Base-by-base conservation (phyloP, 441 rosid species). In the Daphne laureola region DNA sequence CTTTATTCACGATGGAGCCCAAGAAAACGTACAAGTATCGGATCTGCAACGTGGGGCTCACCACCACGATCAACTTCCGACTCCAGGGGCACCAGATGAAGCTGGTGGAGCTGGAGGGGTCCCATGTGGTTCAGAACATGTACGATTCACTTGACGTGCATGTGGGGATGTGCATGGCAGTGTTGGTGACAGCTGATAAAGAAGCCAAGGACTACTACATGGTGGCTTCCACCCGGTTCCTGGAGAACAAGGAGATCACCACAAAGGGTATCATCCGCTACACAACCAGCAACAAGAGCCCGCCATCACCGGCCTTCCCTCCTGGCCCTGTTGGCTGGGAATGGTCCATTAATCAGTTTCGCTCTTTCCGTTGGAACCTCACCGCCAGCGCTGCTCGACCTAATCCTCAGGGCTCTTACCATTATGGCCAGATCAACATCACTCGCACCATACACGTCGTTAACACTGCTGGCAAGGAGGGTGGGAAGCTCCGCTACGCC, bases 331-430 rank as follows among this genome's bases (percentile, higher is more conserved):
- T 67, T 1, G 70, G 78, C 48, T 61, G 73, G 76, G 77, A 67
- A 3, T 87, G 90, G 96, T 87, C 96, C 0, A 66, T 69, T 36
- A 70, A 73, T n/a, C 82, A 81, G 53, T 63, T 81, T 57, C 67
- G 74, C 5, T 63, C 82, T 40, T 74, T 79, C 64, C 69, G 92
- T 14, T 84, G 92, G 92, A 87, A 87, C 71, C 78, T 87, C 43
- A 84, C 95, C 3, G 82, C 92, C 57, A 78, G 81, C 53, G 91
- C 95, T 0, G 95, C 91, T 11, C 77, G 90, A 67, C 95, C 91
- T 13, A 83, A 81, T 53, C 95, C 95, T 44, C 95, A 86, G 57
- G 95, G 91, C 5, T 83, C 91, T 0, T 86, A 69, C 78, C 95
- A 78, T 46, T 86, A 86, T 13, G 95, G 88, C 38, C 54, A 58